Conservation (phyloP, 2,329 filamentous ascomycete species). For the Fusarium brachygibbosum region DNA sequence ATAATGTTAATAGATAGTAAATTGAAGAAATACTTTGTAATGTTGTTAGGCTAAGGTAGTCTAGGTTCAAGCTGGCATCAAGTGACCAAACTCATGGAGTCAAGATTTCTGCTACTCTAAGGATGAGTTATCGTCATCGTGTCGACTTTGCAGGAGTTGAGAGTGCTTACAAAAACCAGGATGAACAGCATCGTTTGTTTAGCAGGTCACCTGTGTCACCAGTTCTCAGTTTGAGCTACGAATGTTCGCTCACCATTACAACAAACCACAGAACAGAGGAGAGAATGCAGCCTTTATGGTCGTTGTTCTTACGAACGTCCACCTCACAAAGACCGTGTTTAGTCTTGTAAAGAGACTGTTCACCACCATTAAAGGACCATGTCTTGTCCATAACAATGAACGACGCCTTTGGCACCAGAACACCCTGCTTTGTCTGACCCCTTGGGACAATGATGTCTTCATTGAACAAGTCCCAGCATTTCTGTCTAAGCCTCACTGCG, state of each 20-base stretch:
- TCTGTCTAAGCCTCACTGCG: neutral
- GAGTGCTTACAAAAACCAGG: neutral
- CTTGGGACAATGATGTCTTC: neutral
- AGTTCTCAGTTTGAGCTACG: neutral
- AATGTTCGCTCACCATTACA: neutral
- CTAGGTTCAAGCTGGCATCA: neutral
- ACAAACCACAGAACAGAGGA: neutral
- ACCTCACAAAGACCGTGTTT: neutral
- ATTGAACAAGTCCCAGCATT: neutral
- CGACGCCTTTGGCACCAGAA: neutral
- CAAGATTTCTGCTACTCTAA: neutral
- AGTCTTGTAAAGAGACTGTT: neutral
- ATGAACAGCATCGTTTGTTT: neutral
- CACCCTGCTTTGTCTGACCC: conserved; percentile 6
- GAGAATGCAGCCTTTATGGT: neutral
- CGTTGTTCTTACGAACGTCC: neutral
- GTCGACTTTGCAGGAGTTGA: neutral
- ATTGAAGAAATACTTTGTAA: neutral
- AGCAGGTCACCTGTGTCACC: too few relatives aligned
- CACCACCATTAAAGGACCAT: neutral
- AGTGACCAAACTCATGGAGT: too few relatives aligned
- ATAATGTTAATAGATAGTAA: conserved; percentile 15
- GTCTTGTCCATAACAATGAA: neutral
- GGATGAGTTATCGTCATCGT: too few relatives aligned
- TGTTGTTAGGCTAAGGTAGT: too few relatives aligned